A percentile compares a stretch with the other conserved stretches of the same genome.
Conservation (phyloP, 352 stramenopile genomes). For the Phytophthora sp. region DNA sequence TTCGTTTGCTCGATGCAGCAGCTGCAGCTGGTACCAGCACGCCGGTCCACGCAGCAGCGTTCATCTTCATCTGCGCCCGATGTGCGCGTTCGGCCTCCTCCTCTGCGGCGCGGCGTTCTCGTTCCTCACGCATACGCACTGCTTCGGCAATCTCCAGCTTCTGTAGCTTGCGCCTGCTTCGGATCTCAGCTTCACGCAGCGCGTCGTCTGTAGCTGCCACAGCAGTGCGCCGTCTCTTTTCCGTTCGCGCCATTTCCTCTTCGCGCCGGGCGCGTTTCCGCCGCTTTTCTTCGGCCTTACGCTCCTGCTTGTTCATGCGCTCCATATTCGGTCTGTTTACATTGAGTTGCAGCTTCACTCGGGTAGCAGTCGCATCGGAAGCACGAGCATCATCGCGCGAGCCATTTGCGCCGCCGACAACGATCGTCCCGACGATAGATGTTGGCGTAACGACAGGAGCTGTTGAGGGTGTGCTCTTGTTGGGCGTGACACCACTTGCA, state of each 20-base stretch:
- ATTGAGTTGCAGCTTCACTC: constrained; percentile 72
- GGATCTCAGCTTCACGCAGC: constrained; percentile 75
- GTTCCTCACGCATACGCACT: constrained; percentile 65
- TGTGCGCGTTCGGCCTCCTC: constrained; percentile 53
- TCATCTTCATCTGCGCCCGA: constrained; percentile 67
- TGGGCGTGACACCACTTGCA: constrained; percentile 3
- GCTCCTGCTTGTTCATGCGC: constrained; percentile 85
- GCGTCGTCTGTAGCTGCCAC: constrained; percentile 83
- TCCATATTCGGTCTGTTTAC: constrained; percentile 64
- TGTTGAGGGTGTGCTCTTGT: constrained; percentile 17
- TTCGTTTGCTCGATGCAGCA: constrained; percentile 20
- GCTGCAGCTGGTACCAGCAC: constrained; percentile 42
- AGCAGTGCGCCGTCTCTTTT: constrained; percentile 79
- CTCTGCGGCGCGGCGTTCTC: constrained; percentile 58
- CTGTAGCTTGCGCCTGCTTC: constrained; percentile 70
- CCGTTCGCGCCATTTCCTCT: constrained; percentile 76
- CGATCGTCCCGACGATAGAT: constrained; percentile 43
- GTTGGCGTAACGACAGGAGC: constrained; percentile 21
- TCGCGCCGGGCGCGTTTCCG: constrained; percentile 75
- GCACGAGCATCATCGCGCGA: constrained; percentile 33
- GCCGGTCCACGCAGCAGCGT: constrained; percentile 61
- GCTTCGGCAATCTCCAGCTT: constrained; percentile 75
- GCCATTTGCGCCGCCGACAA: constrained; percentile 36
- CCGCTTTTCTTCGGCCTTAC: constrained; percentile 85
- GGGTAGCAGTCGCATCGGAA: constrained; percentile 49